phyloP scores from a whole-genome alignment of 2,329 filamentous ascomycete genomes.

The Arthroderma sp. region DNA sequence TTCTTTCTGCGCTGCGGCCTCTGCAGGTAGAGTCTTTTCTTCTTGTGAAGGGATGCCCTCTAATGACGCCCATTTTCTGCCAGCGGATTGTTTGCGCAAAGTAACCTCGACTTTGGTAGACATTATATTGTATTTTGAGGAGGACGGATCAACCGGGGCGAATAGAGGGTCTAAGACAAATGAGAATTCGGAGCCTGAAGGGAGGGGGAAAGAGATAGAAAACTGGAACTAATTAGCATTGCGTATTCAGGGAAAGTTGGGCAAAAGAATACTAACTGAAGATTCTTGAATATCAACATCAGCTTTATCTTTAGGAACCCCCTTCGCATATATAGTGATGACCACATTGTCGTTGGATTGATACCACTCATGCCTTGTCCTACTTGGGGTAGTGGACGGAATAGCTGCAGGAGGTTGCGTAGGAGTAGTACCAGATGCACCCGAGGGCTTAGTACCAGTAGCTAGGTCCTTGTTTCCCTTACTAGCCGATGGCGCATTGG shows the following conservation, averaged over 20 bases:
- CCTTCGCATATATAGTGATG: slow-evolving; percentile 55
- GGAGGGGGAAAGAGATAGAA: slow-evolving; percentile 48
- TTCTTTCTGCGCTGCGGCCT: slow-evolving; percentile 9
- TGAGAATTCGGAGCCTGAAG: slow-evolving; percentile 43
- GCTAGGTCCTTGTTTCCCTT: slow-evolving; percentile 6
- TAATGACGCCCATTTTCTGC: slow-evolving; percentile 55
- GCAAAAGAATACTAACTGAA: slow-evolving; percentile 28
- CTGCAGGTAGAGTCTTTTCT: slow-evolving; percentile 13
- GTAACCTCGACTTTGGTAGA: slow-evolving; percentile 69
- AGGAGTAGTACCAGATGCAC: not conserved
- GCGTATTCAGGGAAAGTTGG: slow-evolving; percentile 3
- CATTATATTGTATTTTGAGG: slow-evolving; percentile 54
- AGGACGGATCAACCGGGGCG: slow-evolving; percentile 48
- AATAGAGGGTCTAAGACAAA: slow-evolving; percentile 57
- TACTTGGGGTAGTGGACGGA: slow-evolving; percentile 35
- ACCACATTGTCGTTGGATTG: slow-evolving; percentile 50
- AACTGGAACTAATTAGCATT: slow-evolving; percentile 29
- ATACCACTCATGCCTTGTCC: slow-evolving; percentile 59
- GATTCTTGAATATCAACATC: slow-evolving; percentile 41
- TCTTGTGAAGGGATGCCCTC: slow-evolving; percentile 30
- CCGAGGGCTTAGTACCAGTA: not conserved
- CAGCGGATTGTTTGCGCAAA: slow-evolving; percentile 54
- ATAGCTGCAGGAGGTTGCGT: slow-evolving; percentile 22
- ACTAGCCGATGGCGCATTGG: not conserved
- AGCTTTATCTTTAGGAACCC: slow-evolving; percentile 46